phyloP scores from a whole-genome alignment of 2,329 filamentous ascomycete genomes.

The Aureobasidium melanogenum region DNA sequence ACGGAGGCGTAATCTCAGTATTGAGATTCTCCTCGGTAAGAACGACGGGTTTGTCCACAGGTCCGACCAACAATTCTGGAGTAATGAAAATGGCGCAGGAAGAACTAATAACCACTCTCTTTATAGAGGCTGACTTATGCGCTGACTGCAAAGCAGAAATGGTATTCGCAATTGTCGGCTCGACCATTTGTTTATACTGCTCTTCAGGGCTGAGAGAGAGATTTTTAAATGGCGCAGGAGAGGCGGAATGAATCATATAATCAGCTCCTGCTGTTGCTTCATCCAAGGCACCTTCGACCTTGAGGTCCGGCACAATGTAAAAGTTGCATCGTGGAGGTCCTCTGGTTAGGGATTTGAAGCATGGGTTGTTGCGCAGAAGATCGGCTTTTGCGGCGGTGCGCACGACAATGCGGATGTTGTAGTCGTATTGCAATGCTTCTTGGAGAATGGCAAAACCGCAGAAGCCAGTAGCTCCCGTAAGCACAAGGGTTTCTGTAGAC shows the following conservation, averaged over 20 bases:
- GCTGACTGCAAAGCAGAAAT: conserved; percentile 31
- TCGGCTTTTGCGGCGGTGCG: conserved; percentile 26
- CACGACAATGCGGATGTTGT: conserved; percentile 30
- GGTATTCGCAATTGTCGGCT: conserved; percentile 28
- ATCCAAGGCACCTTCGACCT: conserved; percentile 25
- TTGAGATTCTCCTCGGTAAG: conserved; percentile 14
- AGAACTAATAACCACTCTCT: conserved; percentile 35
- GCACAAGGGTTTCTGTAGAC: conserved; percentile 18
- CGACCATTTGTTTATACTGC: conserved; percentile 12
- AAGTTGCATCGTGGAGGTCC: conserved; percentile 22
- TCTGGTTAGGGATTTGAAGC: conserved; percentile 20
- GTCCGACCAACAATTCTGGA: conserved; percentile 3
- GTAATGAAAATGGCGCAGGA: conserved; percentile 18
- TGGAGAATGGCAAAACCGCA: conserved; percentile 29
- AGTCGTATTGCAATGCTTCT: conserved; percentile 26
- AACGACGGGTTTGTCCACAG: conserved; percentile 7
- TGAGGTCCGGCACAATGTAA: conserved; percentile 26
- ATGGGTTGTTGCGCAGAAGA: conserved; percentile 20
- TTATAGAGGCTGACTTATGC: conserved; percentile 25
- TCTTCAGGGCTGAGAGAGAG: not conserved
- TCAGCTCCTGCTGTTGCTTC: conserved; percentile 25
- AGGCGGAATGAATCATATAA: conserved; percentile 23
- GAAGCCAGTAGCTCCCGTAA: conserved; percentile 33
- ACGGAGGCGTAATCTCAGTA: conserved; percentile 16
- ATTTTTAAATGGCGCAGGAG: conserved; percentile 16